Conservation (phyloP, 805 yeast species). For the Phaffomyces antillensis region DNA sequence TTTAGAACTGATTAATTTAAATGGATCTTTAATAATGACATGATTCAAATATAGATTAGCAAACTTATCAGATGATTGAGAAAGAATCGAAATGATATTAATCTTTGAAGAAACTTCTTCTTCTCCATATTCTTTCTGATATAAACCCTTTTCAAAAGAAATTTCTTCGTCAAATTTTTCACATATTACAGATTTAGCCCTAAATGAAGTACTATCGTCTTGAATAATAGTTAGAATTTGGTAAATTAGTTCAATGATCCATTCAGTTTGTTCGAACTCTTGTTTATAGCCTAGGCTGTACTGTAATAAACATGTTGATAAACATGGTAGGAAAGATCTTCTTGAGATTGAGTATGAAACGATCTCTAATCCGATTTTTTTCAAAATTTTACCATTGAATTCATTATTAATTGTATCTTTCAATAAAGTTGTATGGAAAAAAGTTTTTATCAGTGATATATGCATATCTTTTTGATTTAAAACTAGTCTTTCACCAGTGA, state of each 20-base stretch:
- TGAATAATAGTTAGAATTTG: constrained; percentile 43
- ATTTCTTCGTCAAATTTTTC: constrained; percentile 41
- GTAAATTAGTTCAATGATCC: constrained; percentile 48
- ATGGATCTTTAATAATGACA: constrained; percentile 25
- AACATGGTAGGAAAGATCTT: constrained; percentile 57
- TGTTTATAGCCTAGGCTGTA: constrained; percentile 32
- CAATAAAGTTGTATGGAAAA: constrained; percentile 38
- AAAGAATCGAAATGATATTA: constrained; percentile 40
- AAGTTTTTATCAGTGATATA: constrained; percentile 41
- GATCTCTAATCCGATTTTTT: constrained; percentile 34
- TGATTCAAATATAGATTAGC: constrained; percentile 19
- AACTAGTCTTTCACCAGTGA: constrained; percentile 53
- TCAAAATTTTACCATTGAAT: constrained; percentile 19
- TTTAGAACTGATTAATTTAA: constrained; percentile 40
- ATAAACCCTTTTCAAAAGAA: constrained; percentile 32
- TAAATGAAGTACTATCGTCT: constrained; percentile 47
- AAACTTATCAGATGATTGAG: constrained; percentile 23
- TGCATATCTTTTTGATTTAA: constrained; percentile 64
- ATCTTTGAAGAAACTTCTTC: constrained; percentile 51
- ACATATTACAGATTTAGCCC: constrained; percentile 52
- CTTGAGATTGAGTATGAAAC: constrained; percentile 49
- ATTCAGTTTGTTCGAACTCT: constrained; percentile 33
- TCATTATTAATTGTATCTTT: constrained; percentile 27
- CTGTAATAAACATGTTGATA: constrained; percentile 39
- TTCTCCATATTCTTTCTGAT: constrained; percentile 45